These are phyloP conservation scores for Loxodes magnus DNA, from an alignment of 73 alveolate species.

Conservation along the genomic window DNA sequence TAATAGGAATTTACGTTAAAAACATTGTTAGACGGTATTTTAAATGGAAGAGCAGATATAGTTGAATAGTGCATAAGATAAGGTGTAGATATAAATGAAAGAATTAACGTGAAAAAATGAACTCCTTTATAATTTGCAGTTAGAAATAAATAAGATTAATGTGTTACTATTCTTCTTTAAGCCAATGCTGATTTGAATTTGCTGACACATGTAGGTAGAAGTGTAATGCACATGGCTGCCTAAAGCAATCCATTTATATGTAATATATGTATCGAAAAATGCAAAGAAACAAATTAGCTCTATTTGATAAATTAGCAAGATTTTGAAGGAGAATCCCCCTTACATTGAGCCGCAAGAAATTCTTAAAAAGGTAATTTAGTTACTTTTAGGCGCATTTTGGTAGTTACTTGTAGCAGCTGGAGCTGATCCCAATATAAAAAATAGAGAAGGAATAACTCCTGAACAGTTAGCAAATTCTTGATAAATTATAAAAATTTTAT, in stretches of 20 bases:
- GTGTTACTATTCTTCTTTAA: background rate
- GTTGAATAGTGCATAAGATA: background rate
- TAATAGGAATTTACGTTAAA: no score
- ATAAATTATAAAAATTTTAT: no score
- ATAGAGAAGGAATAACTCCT: slow-evolving; percentile 9
- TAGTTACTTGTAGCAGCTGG: slow-evolving; percentile 3
- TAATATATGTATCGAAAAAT: background rate
- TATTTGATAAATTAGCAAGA: background rate
- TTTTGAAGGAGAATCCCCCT: slow-evolving; percentile 10
- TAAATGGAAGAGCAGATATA: background rate
- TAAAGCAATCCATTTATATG: background rate
- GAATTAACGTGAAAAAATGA: slow-evolving; percentile 3
- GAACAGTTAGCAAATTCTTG: no score
- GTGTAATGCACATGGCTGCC: slow-evolving; percentile 12
- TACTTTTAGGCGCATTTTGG: no score
- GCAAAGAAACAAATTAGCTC: background rate
- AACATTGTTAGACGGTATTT: background rate
- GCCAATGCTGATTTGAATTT: background rate
- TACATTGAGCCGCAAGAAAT: slow-evolving; percentile 8
- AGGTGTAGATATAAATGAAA: slow-evolving; percentile 1
- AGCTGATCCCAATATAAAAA: background rate
- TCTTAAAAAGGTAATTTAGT: background rate
- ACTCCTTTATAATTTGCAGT: slow-evolving; percentile 12
- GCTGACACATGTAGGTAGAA: slow-evolving; percentile 7
- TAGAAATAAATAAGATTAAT: background rate